Evolutionary conservation across 2,329 filamentous ascomycete genomes (phyloP).

Genomic region (Fusarium sp.): DNA sequence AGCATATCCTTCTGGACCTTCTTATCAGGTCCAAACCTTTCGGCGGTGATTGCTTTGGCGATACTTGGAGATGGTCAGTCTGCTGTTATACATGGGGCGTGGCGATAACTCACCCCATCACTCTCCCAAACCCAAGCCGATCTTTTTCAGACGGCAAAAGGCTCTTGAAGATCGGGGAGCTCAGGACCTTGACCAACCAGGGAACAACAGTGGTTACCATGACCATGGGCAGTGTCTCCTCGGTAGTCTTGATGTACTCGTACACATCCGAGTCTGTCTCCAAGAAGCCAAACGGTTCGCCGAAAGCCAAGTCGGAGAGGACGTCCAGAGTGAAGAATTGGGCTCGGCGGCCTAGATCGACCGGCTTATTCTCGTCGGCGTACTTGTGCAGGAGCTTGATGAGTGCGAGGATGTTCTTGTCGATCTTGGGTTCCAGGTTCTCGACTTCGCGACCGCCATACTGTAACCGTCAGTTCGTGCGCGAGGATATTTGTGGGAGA

Average conservation of each 20-base stretch:
- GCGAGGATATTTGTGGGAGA: rapidly evolving
- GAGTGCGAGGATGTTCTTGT: constrained; percentile 59
- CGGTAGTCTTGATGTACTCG: constrained; percentile 58
- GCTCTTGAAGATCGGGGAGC: constrained; percentile 54
- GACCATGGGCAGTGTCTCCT: constrained; percentile 57
- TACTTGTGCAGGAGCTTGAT: constrained; percentile 49
- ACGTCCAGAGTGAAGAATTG: constrained; percentile 67
- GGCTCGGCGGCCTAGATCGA: constrained; percentile 60
- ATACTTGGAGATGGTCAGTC: constrained; percentile 29
- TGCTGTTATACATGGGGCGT: rapidly evolving
- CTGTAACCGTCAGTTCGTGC: background rate
- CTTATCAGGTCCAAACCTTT: constrained; percentile 42
- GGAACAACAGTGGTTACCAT: constrained; percentile 58
- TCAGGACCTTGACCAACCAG: constrained; percentile 54
- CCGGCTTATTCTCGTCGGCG: background rate
- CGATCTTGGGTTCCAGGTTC: constrained; percentile 60
- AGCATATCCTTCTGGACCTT: constrained; percentile 48
- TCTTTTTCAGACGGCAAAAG: constrained; percentile 56
- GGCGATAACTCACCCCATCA: constrained; percentile 56
- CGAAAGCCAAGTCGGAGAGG: constrained; percentile 63
- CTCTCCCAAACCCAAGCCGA: constrained; percentile 52
- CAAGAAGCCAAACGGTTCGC: constrained; percentile 60
- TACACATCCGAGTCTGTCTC: constrained; percentile 59
- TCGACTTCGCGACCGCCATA: constrained; percentile 67
- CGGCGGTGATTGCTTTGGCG: constrained; percentile 44